Base-by-base conservation (phyloP, 371 early-diverging fungal genomes). In the Rhizomucor miehei region DNA sequence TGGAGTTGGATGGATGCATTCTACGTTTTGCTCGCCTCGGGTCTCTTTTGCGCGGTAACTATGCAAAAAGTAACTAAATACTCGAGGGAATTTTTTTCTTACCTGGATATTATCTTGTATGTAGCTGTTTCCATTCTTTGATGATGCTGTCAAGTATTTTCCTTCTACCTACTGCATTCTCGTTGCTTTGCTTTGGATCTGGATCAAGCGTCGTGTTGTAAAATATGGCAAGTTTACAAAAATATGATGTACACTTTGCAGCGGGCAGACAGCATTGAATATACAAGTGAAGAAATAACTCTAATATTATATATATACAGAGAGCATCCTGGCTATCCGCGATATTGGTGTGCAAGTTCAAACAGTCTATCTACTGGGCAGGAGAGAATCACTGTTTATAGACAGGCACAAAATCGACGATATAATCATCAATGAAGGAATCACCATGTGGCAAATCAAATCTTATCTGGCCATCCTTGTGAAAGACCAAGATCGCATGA, bases 401-500 rank as follows among this genome's bases (percentile, higher is more conserved):
- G 85, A 84, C 59, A 52, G 73, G 36, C 64, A 72, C 29, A 76
- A 81, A 44, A 81, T 90, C 54, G 65, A 71, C 20, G 83, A 86
- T 57, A 74, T 89, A 11, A 71, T 89, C 49, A 86, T 90, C 57
- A 87, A 88, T 52, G 91, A 90, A 61, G 89, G 80, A 8, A 88
- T 90, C 38, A 85, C 85, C 6, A 71, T 88, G 72, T 81, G 84
- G 72, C 87, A 88, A 44, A 80, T 90, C 54, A 84, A 84, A 48
- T 86, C 85, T 24, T 89, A 88, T 60, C 63, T 90, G 71, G 89
- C 87, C 9, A 80, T 89, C 21, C 59, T 89, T 35, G 80, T 86
- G 6, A 81, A 77, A 25, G 79, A 76, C 19, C 75, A 84, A 48
- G 77, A 80, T 34, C 65, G 70, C 21, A 83, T 89, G 82, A 73